Base-by-base conservation (phyloP, 345 rosid genomes). In the Aquilaria yunnanensis region DNA sequence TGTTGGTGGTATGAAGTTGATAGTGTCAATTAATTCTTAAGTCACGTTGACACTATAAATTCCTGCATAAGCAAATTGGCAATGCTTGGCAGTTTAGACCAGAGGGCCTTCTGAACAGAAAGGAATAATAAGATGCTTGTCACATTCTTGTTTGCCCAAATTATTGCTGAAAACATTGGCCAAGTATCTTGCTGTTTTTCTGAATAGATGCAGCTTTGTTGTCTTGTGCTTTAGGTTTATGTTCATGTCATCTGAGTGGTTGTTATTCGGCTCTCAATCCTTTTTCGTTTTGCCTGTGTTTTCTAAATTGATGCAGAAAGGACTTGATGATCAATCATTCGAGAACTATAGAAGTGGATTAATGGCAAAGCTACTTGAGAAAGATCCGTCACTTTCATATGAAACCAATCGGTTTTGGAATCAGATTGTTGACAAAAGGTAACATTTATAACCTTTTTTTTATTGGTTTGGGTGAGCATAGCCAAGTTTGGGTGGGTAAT, bases 391-490 rank as follows among this genome's bases (percentile, higher is more conserved):
- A 47, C 83, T 94, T 59, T 59, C 75, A 55, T 82, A 86, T 37
- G 95, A 94, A 73, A 81, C 96, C 52, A 77, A 82, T 76, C 83
- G 96, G 59, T 72, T 78, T 52, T 94, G 99, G 99, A 71, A 79
- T 79, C 97, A 94, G 78, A 86, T 94, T 58, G 67, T 72, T 43
- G 96, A 94, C 72, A 83, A 81, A 77, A 94, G 97, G 96, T 94
- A 82, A 59, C 41, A 30, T 58, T 12, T 32, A 6, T 32, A 37
- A 2, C 54, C 13, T 54, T 33, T 66, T 61, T 66, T 60, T 13
- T 51, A 54, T 59, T 60, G 51, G 13, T 34, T n/a, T 50, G 23
- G 37, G 9, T 33, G 33, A 11, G 9, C 48, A 2, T 50, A 51
- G 37, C 10, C 13, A 51, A 37, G 49, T 52, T 29, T 6, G 9